Conservation (phyloP, 495 filamentous ascomycete species). For the Penicillium egyptiacum region DNA sequence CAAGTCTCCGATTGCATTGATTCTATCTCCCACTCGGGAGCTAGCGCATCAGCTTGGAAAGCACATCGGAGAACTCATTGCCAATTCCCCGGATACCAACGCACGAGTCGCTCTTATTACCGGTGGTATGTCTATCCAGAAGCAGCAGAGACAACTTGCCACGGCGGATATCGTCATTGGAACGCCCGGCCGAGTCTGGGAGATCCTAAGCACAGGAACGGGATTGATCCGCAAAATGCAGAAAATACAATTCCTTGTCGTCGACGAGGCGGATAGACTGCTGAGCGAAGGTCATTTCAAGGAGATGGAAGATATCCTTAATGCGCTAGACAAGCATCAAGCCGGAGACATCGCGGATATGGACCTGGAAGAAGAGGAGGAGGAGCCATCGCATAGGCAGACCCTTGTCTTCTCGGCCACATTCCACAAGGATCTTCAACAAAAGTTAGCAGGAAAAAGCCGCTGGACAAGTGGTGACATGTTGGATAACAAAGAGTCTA, state of each 20-base stretch:
- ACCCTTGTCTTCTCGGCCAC: conserved; percentile 97
- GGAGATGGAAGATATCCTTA: conserved; percentile 83
- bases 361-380: conserved; percentile 36
- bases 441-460: conserved; percentile 80
- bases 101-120: conserved; percentile 79
- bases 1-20: conserved; percentile 68
- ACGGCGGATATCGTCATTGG: conserved; percentile 84
- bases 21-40: conserved; percentile 90
- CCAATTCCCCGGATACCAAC: conserved; percentile 53
- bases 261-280: conserved; percentile 93
- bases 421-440: conserved; percentile 84
- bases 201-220: conserved; percentile 72
- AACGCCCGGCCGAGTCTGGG: conserved; percentile 92
- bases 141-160: conserved; percentile 78
- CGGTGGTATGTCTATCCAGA: conserved; percentile 87
- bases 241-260: conserved; percentile 74
- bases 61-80: conserved; percentile 73
- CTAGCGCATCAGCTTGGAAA: conserved; percentile 84
- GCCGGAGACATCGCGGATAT: conserved; percentile 37
- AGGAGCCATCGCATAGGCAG: conserved; percentile 46
- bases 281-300: conserved; percentile 94
- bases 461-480: conserved; percentile 54
- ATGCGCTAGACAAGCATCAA: conserved; percentile 63
- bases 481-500: conserved; percentile 71
- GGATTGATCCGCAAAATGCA: conserved; percentile 64